Base-by-base conservation (phyloP, 169 alveolate species). In the Neospora caninum region DNA sequence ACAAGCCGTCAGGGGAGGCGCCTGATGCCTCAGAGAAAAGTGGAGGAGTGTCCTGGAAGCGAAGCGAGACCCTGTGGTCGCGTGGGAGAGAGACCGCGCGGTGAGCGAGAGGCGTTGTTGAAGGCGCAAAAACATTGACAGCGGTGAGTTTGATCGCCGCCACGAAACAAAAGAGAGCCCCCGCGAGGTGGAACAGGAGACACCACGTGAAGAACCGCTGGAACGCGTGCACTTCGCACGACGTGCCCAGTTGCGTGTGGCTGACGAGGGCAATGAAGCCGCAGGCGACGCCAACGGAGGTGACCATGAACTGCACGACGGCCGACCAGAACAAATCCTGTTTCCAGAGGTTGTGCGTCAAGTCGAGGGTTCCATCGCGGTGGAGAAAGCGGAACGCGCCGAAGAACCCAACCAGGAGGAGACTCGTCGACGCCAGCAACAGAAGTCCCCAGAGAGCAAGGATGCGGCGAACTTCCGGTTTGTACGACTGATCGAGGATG, bases 361-460 rank as follows among this genome's bases (percentile, higher is more conserved):
- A 49, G 39, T 82, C 89, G 25, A 82, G 89, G 39, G 36, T 82
- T 43, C 86, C 86, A 6, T 39, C 64, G 69, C 64, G 67, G 82
- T 38, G 58, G n/a, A 88, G 58, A 54, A n/a, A 41, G 31, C 93
- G 93, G 84, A 88, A 88, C 36, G 67, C 16, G 0, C 93, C 93
- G 38, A 88, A 88, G 27, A 88, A 88, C 0, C 93, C 93, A 4
- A 88, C 42, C 9, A 88, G 34, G 16, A 88, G 93, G 64, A 29
- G 42, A 29, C 42, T 39, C 45, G 73, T 36, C 58, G 67, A 4
- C 43, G 49, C 42, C 45, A 88, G 29, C 69, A 88, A 36, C 6
- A 58, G 36, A 22, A 88, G 31, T 1, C 64, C 34, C 93, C 93
- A 88, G 34, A 88, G 67, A 7, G 67, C 34, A 20, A 82, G 53